A percentile compares a stretch with the other conserved stretches of the same genome.
Evolutionary conservation across 2,329 filamentous ascomycete species (phyloP).

Genomic region (Fusarium sambucinum): DNA sequence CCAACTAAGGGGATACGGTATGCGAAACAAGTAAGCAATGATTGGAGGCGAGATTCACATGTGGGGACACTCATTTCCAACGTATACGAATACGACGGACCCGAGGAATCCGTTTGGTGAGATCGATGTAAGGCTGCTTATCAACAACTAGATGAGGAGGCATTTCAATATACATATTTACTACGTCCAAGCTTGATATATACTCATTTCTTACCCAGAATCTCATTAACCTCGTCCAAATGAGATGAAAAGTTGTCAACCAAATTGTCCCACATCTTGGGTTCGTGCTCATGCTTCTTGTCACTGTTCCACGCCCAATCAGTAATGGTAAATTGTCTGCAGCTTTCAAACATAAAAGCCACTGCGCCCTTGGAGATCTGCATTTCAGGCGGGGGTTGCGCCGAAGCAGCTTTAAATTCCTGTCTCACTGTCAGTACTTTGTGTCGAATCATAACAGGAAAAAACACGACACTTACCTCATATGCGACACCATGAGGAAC

Average conservation of each 20-base stretch:
- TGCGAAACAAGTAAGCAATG: not conserved
- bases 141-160: not conserved
- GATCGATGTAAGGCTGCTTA: not conserved
- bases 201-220: constrained; percentile 18
- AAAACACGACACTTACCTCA: not conserved
- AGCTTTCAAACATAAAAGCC: constrained; percentile 47
- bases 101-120: constrained; percentile 1
- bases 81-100: constrained; percentile 26
- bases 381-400: constrained; percentile 32
- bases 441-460: accelerated
- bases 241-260: constrained; percentile 44
- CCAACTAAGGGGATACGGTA: not conserved
- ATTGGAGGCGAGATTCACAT: accelerated
- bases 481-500: constrained; percentile 41
- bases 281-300: constrained; percentile 46
- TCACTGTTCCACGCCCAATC: constrained; percentile 45
- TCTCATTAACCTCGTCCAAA: constrained; percentile 37
- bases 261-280: constrained; percentile 46
- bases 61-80: not conserved
- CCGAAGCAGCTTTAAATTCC: constrained; percentile 44
- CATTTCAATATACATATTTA: not conserved
- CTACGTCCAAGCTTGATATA: not conserved
- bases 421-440: not conserved
- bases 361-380: constrained; percentile 43
- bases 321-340: constrained; percentile 42